Conservation (phyloP, 2,329 filamentous ascomycete species). For the Paecilomyces dactylethromorphus region DNA sequence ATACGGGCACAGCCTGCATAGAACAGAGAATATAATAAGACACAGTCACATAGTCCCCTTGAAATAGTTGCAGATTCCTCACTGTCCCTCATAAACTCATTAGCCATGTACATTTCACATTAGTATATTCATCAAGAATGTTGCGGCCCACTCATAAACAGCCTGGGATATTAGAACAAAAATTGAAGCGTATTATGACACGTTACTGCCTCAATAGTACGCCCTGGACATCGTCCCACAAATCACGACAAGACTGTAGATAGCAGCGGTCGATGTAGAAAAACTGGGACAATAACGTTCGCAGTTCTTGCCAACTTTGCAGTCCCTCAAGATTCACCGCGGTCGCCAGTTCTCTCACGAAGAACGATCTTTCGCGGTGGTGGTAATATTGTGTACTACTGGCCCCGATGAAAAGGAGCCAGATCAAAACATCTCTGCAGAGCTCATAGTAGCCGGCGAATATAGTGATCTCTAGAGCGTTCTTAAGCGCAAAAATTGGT, state of each 20-base stretch:
- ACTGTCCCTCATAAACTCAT: neutral
- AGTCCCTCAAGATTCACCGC: conserved; percentile 21
- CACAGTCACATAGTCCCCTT: neutral
- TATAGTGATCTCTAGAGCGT: conserved; percentile 26
- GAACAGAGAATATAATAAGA: neutral
- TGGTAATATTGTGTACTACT: conserved; percentile 14
- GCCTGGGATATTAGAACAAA: neutral
- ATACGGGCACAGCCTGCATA: neutral
- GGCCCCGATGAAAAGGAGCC: conserved; percentile 30
- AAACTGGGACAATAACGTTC: conserved; percentile 22
- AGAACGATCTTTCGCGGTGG: conserved; percentile 18
- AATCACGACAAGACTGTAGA: conserved; percentile 18
- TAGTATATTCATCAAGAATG: neutral
- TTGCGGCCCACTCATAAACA: neutral
- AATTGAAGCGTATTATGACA: neutral
- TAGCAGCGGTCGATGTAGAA: conserved; percentile 32
- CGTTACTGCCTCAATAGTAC: conserved; percentile 9
- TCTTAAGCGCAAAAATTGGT: conserved; percentile 25
- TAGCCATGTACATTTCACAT: neutral
- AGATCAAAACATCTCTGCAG: conserved; percentile 28
- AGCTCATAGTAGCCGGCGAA: conserved; percentile 23
- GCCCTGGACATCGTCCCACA: conserved; percentile 26
- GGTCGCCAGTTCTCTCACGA: conserved; percentile 23
- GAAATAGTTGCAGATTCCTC: neutral
- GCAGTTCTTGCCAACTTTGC: conserved; percentile 26